A percentile compares a stretch with the other conserved stretches of the same genome.
These are phyloP conservation scores for Stereum hirsutum DNA, from an alignment of 1,284 basidiomycete genomes.

Conservation along the genomic window DNA sequence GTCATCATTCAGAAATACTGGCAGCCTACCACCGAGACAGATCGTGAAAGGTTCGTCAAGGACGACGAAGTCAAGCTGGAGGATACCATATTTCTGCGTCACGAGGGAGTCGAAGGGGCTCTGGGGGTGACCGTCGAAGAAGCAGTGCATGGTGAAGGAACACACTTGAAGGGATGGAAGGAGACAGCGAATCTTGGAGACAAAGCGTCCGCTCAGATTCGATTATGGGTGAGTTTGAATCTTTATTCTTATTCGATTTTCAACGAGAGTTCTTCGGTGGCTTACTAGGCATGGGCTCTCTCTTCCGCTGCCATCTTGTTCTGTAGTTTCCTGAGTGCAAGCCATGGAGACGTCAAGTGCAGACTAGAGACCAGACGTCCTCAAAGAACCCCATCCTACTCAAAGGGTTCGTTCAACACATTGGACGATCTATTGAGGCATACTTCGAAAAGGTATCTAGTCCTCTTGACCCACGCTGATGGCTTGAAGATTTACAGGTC, in stretches of 20 bases:
- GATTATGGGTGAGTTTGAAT: neutral
- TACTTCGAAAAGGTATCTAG: neutral
- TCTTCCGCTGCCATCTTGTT: neutral
- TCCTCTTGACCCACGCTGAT: neutral
- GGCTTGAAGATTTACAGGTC: neutral
- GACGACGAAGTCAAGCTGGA: no score
- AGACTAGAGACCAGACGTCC: constrained; percentile 12
- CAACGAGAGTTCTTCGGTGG: neutral
- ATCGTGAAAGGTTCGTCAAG: no score
- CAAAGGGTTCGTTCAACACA: constrained; percentile 11
- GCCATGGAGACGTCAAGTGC: constrained; percentile 12
- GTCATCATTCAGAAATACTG: neutral
- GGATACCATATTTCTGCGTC: no score
- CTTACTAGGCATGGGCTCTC: neutral
- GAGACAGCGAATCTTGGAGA: neutral
- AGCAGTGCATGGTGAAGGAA: neutral
- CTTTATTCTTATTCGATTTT: no score
- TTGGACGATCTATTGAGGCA: constrained; percentile 12
- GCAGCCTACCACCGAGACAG: no score
- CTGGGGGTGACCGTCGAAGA: neutral
- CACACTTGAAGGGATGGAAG: neutral
- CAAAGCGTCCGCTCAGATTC: neutral
- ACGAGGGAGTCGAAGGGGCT: no score
- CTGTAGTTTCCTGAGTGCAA: no score
- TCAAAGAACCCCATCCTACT: constrained; percentile 10